Evolutionary conservation across 257 asterid genomes (phyloP).

Genomic region (Solanum gandarillasii): DNA sequence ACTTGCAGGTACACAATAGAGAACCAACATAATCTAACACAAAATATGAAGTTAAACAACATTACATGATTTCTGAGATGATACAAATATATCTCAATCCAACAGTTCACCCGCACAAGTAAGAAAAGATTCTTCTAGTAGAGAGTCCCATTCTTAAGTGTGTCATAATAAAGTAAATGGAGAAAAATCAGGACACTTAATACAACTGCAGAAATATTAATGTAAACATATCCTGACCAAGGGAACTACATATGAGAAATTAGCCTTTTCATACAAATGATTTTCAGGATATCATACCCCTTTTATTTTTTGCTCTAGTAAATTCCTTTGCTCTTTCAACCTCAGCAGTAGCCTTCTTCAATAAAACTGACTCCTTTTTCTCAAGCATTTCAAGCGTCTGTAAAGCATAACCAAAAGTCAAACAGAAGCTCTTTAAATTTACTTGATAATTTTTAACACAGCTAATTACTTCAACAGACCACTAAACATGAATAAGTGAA

Average conservation of each 20-base stretch:
- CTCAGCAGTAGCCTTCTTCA: slow-evolving; percentile 60
- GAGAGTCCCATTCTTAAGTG: background rate
- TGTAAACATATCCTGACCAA: background rate
- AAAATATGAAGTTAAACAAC: background rate
- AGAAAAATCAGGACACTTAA: background rate
- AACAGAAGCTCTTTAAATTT: background rate
- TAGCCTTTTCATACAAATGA: background rate
- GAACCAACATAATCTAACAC: background rate
- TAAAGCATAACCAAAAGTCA: slow-evolving; percentile 2
- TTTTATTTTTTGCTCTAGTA: slow-evolving; percentile 65
- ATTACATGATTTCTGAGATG: background rate
- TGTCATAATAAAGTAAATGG: background rate
- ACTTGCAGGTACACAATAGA: background rate
- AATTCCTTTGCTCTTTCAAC: slow-evolving; percentile 72
- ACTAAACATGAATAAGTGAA: background rate
- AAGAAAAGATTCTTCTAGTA: background rate
- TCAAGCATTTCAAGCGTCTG: slow-evolving; percentile 81
- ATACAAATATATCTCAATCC: background rate
- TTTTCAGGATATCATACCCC: slow-evolving; percentile 30
- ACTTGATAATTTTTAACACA: background rate
- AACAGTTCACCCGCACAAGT: background rate
- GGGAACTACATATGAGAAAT: background rate
- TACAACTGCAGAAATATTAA: background rate
- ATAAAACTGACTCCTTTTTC: slow-evolving; percentile 62
- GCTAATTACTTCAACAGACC: background rate